These are phyloP conservation scores for barrel medic (Medicago truncatula) DNA, from an alignment of 306 rosid genomes.

Conservation along the genomic window MtrunA17r5.0-ANR NC_053042.1:36657001-36657500, in stretches of 20 bases:
- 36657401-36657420: conserved; percentile 66
- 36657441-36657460: conserved; percentile 59
- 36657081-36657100: conserved; percentile 77
- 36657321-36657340: conserved; percentile 66
- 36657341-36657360: conserved; percentile 64
- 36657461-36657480: conserved; percentile 71
- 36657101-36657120: conserved; percentile 83
- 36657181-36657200: conserved; percentile 79
- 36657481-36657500: conserved; percentile 57
- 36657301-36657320: conserved; percentile 56
- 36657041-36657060: conserved; percentile 75
- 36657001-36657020: conserved; percentile 70
- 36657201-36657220: conserved; percentile 85
- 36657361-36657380: conserved; percentile 83
- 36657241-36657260: conserved; percentile 77
- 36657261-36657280: conserved; percentile 76
- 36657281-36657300: conserved; percentile 79
- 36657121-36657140: conserved; percentile 88
- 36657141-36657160: conserved; percentile 89
- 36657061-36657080: conserved; percentile 72
- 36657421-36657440: conserved; percentile 83
- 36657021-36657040: conserved; percentile 98
- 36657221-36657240: conserved; percentile 69
- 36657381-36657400: conserved; percentile 84
- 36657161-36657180: conserved; percentile 69